Base-by-base conservation (phyloP, 257 asterid genomes). In the Dorcoceras hygrometricum region DNA sequence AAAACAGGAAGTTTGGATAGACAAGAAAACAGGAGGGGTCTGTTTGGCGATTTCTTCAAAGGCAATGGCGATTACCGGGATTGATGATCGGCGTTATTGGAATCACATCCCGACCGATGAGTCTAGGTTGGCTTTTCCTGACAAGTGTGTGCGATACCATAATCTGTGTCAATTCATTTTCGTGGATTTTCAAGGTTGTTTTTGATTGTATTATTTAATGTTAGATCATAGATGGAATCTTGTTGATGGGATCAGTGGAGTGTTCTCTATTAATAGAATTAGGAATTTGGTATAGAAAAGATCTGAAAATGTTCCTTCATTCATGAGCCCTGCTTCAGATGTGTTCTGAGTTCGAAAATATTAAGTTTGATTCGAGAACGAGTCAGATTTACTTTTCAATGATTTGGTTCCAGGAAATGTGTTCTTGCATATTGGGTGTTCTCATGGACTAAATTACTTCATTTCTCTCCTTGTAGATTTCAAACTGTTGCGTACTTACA, bases 51-150 rank as follows among this genome's bases (percentile, higher is more conserved):
- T 91, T 32, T 89, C 96, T 50, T 87, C 90, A 4, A 87, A 86
- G 80, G 94, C 84, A 24, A 73, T 91, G 87, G 3, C 83, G 65
- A 91, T 91, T 2, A 91, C 95, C 1, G 96, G 96, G 36, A 91
- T 91, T 2, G 94, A 87, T 76, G 98, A 91, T 80, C 84, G 98
- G 68, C 77, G 98, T 57, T 91, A 91, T 69, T 91, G 98, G 98
- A 91, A 80, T 81, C 82, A 83, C 72, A 84, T 85, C 72, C 72
- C 79, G 1, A 83, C 84, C 5, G 82, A 81, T 25, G 94, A 91
- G 73, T 91, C 98, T n/a, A 87, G 98, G 95, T 91, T 65, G 20
- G 80, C n/a, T 61, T 71, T 74, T 39, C 25, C 36, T 62, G 73
- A 2, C 26, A 5, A 14, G 12, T 24, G 22, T 50, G 20, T 50